These are phyloP conservation scores for Colletotrichum echinochloae DNA, from an alignment of 2,329 filamentous ascomycete species.

Conservation along the genomic window DNA sequence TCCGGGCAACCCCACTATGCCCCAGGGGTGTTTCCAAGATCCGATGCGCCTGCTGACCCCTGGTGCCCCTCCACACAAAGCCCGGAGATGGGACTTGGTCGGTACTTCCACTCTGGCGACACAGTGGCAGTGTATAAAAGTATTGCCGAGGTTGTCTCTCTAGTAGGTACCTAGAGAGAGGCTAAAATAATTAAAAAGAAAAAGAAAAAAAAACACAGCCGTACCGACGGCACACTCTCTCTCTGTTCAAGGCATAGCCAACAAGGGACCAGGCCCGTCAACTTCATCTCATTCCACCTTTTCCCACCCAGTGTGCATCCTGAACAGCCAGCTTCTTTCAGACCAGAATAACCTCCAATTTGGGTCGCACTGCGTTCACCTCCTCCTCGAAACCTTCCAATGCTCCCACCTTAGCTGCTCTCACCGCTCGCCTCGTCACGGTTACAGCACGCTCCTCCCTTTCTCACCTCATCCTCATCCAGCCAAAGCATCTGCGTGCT, in stretches of 20 bases:
- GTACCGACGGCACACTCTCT: background rate
- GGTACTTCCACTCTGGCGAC: background rate
- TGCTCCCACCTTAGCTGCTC: constrained; percentile 23
- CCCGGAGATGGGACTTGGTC: background rate
- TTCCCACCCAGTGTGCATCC: background rate
- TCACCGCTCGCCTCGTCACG: constrained; percentile 14
- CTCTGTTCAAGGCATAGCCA: constrained; percentile 15
- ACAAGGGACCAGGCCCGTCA: constrained; percentile 9
- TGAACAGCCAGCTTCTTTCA: constrained; percentile 4
- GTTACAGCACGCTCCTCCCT: constrained; percentile 11
- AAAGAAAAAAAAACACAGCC: constrained; percentile 4
- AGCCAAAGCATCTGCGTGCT: background rate
- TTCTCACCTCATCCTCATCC: background rate
- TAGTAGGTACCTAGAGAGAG: background rate
- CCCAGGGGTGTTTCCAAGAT: constrained; percentile 39
- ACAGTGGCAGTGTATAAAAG: background rate
- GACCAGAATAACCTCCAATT: background rate
- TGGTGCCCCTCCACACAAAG: constrained; percentile 32
- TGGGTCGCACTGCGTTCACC: background rate
- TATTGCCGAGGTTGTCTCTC: background rate
- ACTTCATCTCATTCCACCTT: constrained; percentile 37
- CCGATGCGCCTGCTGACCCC: constrained; percentile 36
- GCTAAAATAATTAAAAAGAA: constrained; percentile 1
- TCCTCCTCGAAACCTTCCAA: constrained; percentile 1
- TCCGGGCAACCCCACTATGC: constrained; percentile 33